Evolutionary conservation across 2,329 filamentous ascomycete species (phyloP), one percentile per base, ranked within the genome.

Genomic region (Zopfia rhizophila): DNA sequence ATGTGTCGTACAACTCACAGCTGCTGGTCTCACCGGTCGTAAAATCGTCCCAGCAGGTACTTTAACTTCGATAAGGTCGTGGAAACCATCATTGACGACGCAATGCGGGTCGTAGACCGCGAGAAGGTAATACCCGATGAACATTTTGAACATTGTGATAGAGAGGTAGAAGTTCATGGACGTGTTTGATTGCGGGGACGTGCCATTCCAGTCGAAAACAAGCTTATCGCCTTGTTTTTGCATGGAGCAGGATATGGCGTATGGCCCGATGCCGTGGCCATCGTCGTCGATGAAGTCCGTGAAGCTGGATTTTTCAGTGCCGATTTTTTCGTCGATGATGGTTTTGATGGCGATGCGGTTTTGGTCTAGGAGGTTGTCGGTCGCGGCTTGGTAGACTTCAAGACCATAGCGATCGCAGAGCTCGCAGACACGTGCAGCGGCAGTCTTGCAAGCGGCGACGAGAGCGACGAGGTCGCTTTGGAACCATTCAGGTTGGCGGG

Each of bases 281-380:
- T 79, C 76, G 45, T 79, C 76, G 54, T 79, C 76, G 33, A 79
- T 72, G 53, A 78, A 79, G 53, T 79, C 77, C 2, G 77, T 78
- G 46, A 80, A 79, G 7, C 64, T 70, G 25, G 68, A 71, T 28
- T 65, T 66, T 30, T 76, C 56, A n/a, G 67, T 64, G 19, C 74
- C 70, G 10, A 80, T 75, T 11, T 78, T 72, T 1, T 68, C 68
- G 16, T 78, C 72, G 42, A 80, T 75, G 30, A 80, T 74, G 27
- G 73, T 75, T 18, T 70, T 69, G 21, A 80, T 70, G 1, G 75
- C 77, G 6, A 56, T 60, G 11, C 70, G 72, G 53, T 79, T 79
- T 16, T 77, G 74, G 6, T 61, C 53, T 1, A 80, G 69, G 0
- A 80, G 60, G 36, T 76, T 71, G 12, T 75, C 65, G 21, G 75